These are phyloP conservation scores for Mortierella antarctica DNA, from an alignment of 192 early-diverging fungal species.

Conservation along the genomic window DNA sequence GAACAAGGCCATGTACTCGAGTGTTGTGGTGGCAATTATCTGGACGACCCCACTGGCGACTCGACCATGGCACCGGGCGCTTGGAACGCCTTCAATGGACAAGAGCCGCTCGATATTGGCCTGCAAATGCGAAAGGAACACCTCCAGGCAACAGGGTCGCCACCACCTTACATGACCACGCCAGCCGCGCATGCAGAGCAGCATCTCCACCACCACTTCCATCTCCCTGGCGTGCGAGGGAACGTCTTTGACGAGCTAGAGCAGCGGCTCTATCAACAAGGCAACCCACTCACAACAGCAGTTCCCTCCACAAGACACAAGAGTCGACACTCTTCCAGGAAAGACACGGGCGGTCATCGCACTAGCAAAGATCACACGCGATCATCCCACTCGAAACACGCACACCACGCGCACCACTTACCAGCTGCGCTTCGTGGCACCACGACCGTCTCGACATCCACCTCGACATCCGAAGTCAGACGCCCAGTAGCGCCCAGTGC, in stretches of 20 bases:
- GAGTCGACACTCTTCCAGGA: slow-evolving; percentile 18
- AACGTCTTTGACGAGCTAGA: slow-evolving; percentile 52
- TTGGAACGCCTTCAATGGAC: neutral
- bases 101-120: neutral
- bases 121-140: slow-evolving; percentile 8
- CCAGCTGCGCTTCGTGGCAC: neutral
- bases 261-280: slow-evolving; percentile 22
- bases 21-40: slow-evolving; percentile 19
- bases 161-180: slow-evolving; percentile 43
- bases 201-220: slow-evolving; percentile 44
- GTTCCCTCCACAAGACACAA: neutral
- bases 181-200: slow-evolving; percentile 17
- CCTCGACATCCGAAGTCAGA: slow-evolving; percentile 41
- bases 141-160: slow-evolving; percentile 2
- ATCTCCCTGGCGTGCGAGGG: slow-evolving; percentile 43
- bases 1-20: slow-evolving; percentile 44
- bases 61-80: slow-evolving; percentile 1
- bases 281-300: neutral
- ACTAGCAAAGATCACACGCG: slow-evolving; percentile 1
- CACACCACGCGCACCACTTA: slow-evolving; percentile 10
- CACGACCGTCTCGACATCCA: slow-evolving; percentile 43
- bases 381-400: slow-evolving; percentile 7
- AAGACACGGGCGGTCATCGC: slow-evolving; percentile 8
- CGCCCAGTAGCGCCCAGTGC: slow-evolving; percentile 1
- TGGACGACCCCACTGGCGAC: slow-evolving; percentile 6